Evolutionary conservation across 768 basidiomycete species (phyloP).

Genomic region (Boletus bicolor): DNA sequence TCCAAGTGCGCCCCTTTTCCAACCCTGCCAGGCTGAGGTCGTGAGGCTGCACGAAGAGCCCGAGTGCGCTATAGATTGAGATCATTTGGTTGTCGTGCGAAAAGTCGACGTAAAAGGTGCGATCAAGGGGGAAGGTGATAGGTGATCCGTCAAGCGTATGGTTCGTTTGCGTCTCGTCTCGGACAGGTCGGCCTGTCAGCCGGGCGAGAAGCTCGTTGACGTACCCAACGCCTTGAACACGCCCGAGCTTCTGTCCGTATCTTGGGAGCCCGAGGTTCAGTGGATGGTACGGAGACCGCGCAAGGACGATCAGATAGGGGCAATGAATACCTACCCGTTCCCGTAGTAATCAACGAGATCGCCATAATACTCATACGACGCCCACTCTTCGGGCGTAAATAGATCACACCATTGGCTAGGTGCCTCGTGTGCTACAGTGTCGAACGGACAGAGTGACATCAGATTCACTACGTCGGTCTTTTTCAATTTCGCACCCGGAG

Average conservation of each 20-base stretch:
- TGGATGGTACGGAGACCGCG: no score
- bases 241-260: slow-evolving; percentile 65
- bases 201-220: slow-evolving; percentile 83
- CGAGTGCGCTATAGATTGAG: slow-evolving; percentile 60
- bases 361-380: slow-evolving; percentile 57
- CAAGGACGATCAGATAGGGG: neutral
- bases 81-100: slow-evolving; percentile 83
- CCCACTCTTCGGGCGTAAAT: slow-evolving; percentile 60
- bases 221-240: slow-evolving; percentile 80
- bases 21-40: slow-evolving; percentile 6
- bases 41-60: slow-evolving; percentile 45
- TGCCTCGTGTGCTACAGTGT: slow-evolving; percentile 49
- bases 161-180: slow-evolving; percentile 75
- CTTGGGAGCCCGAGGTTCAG: slow-evolving; percentile 29
- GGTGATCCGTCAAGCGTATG: slow-evolving; percentile 61
- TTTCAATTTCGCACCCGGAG: slow-evolving; percentile 60
- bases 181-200: slow-evolving; percentile 57
- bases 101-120: slow-evolving; percentile 72
- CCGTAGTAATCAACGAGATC: slow-evolving; percentile 76
- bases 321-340: slow-evolving; percentile 48
- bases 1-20: slow-evolving; percentile 43
- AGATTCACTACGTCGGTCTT: slow-evolving; percentile 53
- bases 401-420: slow-evolving; percentile 65
- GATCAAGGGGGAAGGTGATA: slow-evolving; percentile 67
- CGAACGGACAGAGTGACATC: slow-evolving; percentile 73